Evolutionary conservation across 75 land plant genomes (phyloP).

Genomic region (Adiantum capillusveneris): DNA sequence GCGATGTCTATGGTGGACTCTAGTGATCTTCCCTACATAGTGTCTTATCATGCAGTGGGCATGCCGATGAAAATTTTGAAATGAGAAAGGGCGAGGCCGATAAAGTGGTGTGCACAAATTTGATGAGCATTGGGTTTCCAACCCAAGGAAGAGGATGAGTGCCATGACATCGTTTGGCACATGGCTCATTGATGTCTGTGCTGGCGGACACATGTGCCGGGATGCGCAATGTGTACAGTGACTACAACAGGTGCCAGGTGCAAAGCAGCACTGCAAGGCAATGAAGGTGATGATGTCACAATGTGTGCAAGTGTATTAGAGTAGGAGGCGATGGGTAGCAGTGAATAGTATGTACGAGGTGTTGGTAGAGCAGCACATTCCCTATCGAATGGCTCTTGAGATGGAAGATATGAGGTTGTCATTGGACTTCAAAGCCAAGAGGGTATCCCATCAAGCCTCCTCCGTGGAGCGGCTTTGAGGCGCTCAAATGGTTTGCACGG

Average conservation of each 20-base stretch:
- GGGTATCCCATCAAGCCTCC: not conserved
- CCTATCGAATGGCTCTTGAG: conserved; percentile 5
- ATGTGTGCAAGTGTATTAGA: conserved; percentile 11
- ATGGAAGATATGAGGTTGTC: conserved; percentile 13
- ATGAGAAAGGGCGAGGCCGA: conserved; percentile 6
- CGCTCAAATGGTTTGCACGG: conserved; percentile 20
- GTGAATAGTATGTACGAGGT: conserved; percentile 20
- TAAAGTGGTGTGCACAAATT: conserved; percentile 4
- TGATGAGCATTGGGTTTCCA: conserved; percentile 9
- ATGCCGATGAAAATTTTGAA: conserved; percentile 12
- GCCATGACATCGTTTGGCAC: conserved; percentile 13
- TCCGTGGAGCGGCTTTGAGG: conserved; percentile 15
- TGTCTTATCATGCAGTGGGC: conserved; percentile 15
- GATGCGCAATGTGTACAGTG: conserved; percentile 2
- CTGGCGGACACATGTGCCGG: conserved; percentile 9
- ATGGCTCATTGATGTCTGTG: conserved; percentile 7
- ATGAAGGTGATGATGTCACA: conserved; percentile 11
- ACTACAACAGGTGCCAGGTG: conserved; percentile 14
- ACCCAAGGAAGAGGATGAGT: conserved; percentile 12
- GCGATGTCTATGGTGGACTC: conserved; percentile 1
- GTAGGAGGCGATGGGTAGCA: conserved; percentile 16
- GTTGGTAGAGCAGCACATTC: conserved; percentile 4
- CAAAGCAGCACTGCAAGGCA: conserved; percentile 12
- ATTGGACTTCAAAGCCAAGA: conserved; percentile 18
- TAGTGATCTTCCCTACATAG: conserved; percentile 14